These are phyloP conservation scores for Sugiyamaella lignohabitans DNA, from an alignment of 805 yeast genomes.

Conservation along the genomic window DNA sequence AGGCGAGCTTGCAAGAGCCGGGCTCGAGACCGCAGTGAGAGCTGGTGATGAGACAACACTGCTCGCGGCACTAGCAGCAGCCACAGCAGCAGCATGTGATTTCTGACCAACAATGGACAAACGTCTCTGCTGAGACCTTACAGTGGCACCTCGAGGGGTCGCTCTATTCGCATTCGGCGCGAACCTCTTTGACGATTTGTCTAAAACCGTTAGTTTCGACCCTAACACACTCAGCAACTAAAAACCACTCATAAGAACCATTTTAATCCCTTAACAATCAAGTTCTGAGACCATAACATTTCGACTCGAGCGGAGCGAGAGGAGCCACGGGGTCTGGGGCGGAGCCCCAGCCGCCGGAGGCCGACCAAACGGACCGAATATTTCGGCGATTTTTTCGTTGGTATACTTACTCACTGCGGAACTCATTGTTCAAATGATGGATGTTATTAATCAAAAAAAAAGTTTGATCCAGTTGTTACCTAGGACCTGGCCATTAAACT, in stretches of 20 bases:
- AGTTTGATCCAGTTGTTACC: no score
- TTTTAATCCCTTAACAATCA: no score
- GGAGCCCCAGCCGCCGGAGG: no score
- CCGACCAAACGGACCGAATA: background rate
- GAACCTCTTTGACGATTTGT: constrained; percentile 30
- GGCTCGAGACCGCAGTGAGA: background rate
- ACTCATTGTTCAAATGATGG: constrained; percentile 22
- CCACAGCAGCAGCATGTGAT: constrained; percentile 3
- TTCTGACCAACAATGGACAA: constrained; percentile 21
- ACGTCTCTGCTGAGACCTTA: constrained; percentile 19
- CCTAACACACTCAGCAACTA: background rate
- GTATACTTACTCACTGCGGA: constrained; percentile 29
- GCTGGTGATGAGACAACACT: background rate
- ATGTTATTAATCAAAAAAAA: background rate
- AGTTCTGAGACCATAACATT: no score
- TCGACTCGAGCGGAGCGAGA: no score
- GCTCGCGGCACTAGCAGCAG: background rate
- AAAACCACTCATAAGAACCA: no score
- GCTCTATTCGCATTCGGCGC: constrained; percentile 29
- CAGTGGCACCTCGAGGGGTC: constrained; percentile 21
- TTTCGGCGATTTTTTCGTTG: background rate
- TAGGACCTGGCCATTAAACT: no score
- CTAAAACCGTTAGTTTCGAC: no score
- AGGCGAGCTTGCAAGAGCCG: background rate
- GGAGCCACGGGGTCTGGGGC: no score